Evolutionary conservation across 1,139 yeast species (phyloP), one percentile per base, ranked within the genome.

Genomic region (Yamadazyma atlantica): DNA sequence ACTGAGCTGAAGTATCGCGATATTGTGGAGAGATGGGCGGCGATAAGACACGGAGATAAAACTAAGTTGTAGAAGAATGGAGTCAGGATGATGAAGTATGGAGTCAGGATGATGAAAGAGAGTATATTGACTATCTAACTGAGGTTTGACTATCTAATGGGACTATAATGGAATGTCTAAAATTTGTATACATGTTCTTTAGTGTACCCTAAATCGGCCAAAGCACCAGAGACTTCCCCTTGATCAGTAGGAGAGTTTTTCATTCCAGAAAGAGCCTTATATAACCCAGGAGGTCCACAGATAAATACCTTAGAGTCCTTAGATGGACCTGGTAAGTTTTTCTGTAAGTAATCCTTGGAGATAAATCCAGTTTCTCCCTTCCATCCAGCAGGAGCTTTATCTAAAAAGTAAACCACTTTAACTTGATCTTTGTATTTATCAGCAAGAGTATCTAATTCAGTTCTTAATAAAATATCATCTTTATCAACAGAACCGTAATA

Each of bases 101-200:
- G n/a, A n/a, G n/a, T n/a, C n/a, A n/a, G n/a, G n/a, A n/a, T n/a
- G n/a, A n/a, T n/a, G n/a, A n/a, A n/a, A n/a, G n/a, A n/a, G n/a
- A n/a, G n/a, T n/a, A n/a, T n/a, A n/a, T n/a, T n/a, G n/a, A n/a
- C n/a, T n/a, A n/a, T n/a, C n/a, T n/a, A n/a, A n/a, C n/a, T n/a
- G n/a, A n/a, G n/a, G n/a, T n/a, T n/a, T n/a, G n/a, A n/a, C n/a
- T n/a, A n/a, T n/a, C n/a, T n/a, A n/a, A n/a, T n/a, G n/a, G n/a
- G n/a, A n/a, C n/a, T n/a, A n/a, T n/a, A n/a, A n/a, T n/a, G n/a
- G n/a, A n/a, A n/a, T 19, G 9, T 19, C 53, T 80, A 92, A 62
- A 88, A 92, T 73, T 92, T 92, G 69, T 79, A 90, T 37, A 92
- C 97, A 57, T 87, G 82, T 44, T 85, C 90, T 71, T 86, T 84